These are phyloP conservation scores for Yamadazyma akitaensis DNA, from an alignment of 805 yeast species.

Conservation along the genomic window DNA sequence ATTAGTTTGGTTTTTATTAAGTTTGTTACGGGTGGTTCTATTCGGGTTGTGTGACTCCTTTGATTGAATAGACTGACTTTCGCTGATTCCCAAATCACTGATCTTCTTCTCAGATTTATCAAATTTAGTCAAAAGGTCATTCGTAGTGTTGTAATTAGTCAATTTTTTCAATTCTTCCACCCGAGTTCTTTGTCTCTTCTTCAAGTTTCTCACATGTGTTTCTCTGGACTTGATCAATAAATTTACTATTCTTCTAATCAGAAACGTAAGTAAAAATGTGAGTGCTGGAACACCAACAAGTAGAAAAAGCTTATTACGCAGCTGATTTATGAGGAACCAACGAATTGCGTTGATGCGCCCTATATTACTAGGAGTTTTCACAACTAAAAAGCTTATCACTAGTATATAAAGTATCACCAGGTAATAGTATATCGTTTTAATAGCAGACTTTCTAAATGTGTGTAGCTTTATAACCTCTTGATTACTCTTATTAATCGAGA, in stretches of 20 bases:
- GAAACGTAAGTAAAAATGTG: constrained; percentile 15
- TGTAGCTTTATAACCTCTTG: constrained; percentile 24
- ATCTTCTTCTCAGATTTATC: constrained; percentile 14
- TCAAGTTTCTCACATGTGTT: constrained; percentile 24
- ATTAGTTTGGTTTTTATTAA: neutral
- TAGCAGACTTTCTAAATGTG: constrained; percentile 12
- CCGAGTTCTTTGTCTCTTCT: constrained; percentile 47
- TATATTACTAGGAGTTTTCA: constrained; percentile 12
- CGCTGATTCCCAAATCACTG: neutral
- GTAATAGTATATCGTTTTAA: constrained; percentile 15
- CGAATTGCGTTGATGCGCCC: constrained; percentile 18
- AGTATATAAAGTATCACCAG: constrained; percentile 21
- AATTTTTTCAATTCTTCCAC: constrained; percentile 65
- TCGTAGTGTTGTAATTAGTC: constrained; percentile 74
- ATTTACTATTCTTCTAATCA: constrained; percentile 20
- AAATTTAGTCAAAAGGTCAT: constrained; percentile 64
- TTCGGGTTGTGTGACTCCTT: neutral
- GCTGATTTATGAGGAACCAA: constrained; percentile 25
- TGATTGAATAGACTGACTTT: neutral
- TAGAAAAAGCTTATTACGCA: constrained; percentile 15
- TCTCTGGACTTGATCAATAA: constrained; percentile 17
- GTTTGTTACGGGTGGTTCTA: neutral
- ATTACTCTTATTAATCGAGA: constrained; percentile 23
- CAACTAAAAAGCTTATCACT: constrained; percentile 17
- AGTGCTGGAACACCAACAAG: constrained; percentile 25